Evolutionary conservation across 108 stramenopile genomes (phyloP), one percentile per base, ranked within the genome.

Genomic region (Epithemia pelagica): DNA sequence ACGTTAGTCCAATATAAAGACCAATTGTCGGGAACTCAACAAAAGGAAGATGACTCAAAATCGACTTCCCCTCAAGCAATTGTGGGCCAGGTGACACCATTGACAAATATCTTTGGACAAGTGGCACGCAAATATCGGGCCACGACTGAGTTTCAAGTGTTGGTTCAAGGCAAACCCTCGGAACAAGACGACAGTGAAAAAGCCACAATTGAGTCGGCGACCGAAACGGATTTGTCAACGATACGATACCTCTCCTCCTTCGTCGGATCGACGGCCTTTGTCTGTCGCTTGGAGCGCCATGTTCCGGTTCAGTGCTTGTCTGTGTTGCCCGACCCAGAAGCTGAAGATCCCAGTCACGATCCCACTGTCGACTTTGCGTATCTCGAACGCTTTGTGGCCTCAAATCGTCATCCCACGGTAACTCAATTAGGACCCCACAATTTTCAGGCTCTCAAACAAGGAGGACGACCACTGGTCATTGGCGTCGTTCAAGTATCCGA

Each of bases 111-210:
- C 0, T 94, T 89, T 72, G 59, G 65, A 26, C 78, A 88, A 59
- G 89, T 83, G 30, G 92, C 92, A 19, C 69, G 89, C 24, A 81
- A 84, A 59, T 65, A 74, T 65, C 85, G 85, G 67, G 86, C 87
- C 0, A 46, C 10, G 5, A 46, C 15, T 5, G 70, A 64, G 0
- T 94, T 94, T 69, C 67, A 79, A 2, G 62, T 87, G 79, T 62
- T 88, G 32, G 78, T 74, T 0, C 37, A 46, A 46, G 10, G 10
- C 10, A 46, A 46, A 46, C 5, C 37, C 10, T 10, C 37, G 10
- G 15, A 5, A 5, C 5, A 5, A 15, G 15, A 5, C 10, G 15
- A 5, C 37, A 46, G 5, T 5, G 37, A 46, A 15, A n/a, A n/a
- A n/a, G n/a, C n/a, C n/a, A n/a, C n/a, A n/a, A n/a, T n/a, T n/a